These are phyloP conservation scores for Blepharisma stoltei DNA, from an alignment of 73 alveolate species.

Conservation along the genomic window DNA sequence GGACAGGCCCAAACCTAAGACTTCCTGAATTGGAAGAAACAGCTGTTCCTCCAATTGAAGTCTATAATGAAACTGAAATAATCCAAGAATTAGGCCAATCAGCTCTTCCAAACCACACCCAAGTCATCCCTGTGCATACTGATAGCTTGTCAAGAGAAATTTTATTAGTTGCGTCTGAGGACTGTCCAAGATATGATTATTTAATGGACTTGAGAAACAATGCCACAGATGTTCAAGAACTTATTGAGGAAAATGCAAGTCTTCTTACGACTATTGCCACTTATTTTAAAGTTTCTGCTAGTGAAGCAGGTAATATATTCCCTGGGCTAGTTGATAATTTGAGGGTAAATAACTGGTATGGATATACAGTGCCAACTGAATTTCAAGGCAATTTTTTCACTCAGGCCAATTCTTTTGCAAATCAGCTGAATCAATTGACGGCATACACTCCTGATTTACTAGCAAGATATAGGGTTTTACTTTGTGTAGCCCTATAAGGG, in stretches of 20 bases:
- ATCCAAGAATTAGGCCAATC: not conserved
- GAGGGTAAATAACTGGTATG: too few species aligned
- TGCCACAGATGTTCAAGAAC: not conserved
- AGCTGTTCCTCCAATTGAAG: slow-evolving; percentile 11
- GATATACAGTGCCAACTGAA: not conserved
- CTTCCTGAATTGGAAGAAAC: not conserved
- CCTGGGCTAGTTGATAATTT: not conserved
- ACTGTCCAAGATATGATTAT: not conserved
- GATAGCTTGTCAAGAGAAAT: not conserved
- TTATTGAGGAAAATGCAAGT: not conserved
- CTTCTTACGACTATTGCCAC: not conserved
- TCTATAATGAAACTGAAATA: not conserved
- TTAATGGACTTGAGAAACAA: not conserved
- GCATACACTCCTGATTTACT: not conserved
- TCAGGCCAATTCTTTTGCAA: not conserved
- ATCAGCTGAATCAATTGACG: not conserved
- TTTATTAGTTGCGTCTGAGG: not conserved
- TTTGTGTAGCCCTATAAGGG: too few species aligned
- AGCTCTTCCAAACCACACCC: not conserved
- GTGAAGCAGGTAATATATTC: not conserved
- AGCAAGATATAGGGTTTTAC: too few species aligned
- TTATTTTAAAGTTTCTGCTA: not conserved
- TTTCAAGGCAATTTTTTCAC: not conserved
- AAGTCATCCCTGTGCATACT: not conserved
- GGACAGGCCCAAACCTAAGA: slow-evolving; percentile 3